phyloP scores from a whole-genome alignment of 179 eudicot genomes.

The Corrigiola litoralis region DNA sequence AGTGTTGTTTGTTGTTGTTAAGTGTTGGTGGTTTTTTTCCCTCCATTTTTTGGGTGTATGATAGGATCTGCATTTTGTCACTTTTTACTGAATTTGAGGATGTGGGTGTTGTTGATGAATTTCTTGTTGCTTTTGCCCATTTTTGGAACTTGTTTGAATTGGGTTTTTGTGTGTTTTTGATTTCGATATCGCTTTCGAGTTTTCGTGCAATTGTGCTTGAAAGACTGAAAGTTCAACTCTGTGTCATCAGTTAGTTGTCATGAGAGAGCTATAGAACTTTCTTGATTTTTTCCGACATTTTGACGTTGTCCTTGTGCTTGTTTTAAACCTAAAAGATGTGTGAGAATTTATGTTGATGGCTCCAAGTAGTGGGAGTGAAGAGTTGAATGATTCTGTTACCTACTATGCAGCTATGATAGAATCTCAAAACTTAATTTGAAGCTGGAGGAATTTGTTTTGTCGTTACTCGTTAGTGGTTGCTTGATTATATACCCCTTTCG shows the following conservation, averaged over 20 bases:
- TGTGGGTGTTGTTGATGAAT: conserved; percentile 16
- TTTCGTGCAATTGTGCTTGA: not conserved
- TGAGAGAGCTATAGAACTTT: not conserved
- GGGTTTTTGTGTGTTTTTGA: not conserved
- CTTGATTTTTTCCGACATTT: not conserved
- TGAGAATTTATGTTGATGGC: not conserved
- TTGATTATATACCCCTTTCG: not conserved
- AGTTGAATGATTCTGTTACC: conserved; percentile 9
- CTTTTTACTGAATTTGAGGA: conserved; percentile 12
- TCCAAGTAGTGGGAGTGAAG: not conserved
- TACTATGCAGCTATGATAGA: not conserved
- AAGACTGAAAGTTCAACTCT: not conserved
- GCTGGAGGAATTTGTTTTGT: not conserved
- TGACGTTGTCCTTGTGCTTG: not conserved
- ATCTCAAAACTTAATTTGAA: not conserved
- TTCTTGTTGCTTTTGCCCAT: not conserved
- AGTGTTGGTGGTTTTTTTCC: conserved; percentile 7
- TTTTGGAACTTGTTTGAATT: not conserved
- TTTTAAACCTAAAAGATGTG: not conserved
- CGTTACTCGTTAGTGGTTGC: not conserved
- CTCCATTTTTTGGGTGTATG: conserved; percentile 21
- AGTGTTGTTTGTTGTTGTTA: not conserved
- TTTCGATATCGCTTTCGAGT: not conserved
- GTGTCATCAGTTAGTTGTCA: not conserved
- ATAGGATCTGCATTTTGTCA: conserved; percentile 15